Conservation (phyloP, 2,329 filamentous ascomycete genomes). For the Fusarium decemcellulare region DNA sequence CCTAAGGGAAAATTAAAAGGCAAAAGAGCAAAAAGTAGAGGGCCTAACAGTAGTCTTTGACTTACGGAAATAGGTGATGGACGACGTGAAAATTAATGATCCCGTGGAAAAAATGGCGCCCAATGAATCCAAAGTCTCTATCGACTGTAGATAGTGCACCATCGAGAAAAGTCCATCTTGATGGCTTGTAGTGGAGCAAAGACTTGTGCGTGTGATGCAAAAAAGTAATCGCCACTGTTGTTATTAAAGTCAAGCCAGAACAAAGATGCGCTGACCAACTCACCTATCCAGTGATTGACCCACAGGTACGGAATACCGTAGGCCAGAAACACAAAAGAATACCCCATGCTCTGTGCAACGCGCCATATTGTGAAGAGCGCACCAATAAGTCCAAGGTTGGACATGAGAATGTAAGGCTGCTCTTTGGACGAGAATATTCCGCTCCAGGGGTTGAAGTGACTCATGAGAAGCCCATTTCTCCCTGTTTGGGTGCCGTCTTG, state of each 20-base stretch:
- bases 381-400: background rate
- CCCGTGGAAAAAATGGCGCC: background rate
- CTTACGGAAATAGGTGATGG: constrained; percentile 5
- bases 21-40: no score
- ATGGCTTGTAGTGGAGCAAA: background rate
- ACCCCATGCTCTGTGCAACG: background rate
- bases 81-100: background rate
- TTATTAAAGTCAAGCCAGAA: background rate
- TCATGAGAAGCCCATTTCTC: background rate
- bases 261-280: background rate
- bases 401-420: background rate
- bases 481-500: background rate
- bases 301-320: background rate
- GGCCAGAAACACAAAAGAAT: background rate
- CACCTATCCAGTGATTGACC: background rate
- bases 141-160: background rate
- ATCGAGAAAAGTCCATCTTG: background rate
- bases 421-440: background rate
- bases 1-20: background rate
- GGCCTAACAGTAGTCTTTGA: no score
- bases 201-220: background rate
- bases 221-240: background rate
- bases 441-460: background rate
- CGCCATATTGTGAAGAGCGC: background rate
- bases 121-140: background rate